Percentiles rank a stretch among this genome's conserved stretches.
These are phyloP conservation scores for Schizochytrium sp. DNA, from an alignment of 108 stramenopile genomes.

Conservation along the genomic window DNA sequence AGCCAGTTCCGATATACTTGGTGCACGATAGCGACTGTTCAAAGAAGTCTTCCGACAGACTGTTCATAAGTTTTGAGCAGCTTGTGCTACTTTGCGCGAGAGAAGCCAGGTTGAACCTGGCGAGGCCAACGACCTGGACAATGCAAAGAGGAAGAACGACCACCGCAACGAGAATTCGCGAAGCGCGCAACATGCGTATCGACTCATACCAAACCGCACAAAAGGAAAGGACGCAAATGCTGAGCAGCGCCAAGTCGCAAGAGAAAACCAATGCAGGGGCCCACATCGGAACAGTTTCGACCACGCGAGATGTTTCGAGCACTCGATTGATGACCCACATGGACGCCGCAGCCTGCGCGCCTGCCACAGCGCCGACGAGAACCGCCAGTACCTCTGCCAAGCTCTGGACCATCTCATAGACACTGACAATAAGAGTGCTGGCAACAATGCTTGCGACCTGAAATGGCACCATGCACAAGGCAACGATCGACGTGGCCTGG, in stretches of 20 bases:
- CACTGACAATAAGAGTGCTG: background rate
- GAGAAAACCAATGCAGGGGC: background rate
- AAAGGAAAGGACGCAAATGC: background rate
- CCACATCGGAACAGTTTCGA: background rate
- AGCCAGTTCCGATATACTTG: background rate
- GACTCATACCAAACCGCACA: background rate
- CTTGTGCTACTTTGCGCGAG: background rate
- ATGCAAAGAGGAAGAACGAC: background rate
- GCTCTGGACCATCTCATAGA: slow-evolving; percentile 4
- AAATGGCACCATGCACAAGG: background rate
- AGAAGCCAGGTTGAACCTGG: background rate
- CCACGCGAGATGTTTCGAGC: background rate
- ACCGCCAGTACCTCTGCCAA: background rate
- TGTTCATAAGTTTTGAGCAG: background rate
- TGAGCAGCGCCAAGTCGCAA: background rate
- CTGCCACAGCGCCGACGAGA: background rate
- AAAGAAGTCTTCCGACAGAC: background rate
- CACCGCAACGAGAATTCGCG: background rate
- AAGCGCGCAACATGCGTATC: background rate
- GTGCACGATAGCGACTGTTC: background rate
- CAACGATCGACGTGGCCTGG: background rate
- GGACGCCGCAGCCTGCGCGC: background rate
- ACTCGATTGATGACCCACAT: background rate
- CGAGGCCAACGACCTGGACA: background rate
- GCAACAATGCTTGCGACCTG: background rate